Evolutionary conservation across 1,284 basidiomycete species (phyloP), one percentile per base, ranked within the genome.

Genomic region (Xerocomus amazonicus): DNA sequence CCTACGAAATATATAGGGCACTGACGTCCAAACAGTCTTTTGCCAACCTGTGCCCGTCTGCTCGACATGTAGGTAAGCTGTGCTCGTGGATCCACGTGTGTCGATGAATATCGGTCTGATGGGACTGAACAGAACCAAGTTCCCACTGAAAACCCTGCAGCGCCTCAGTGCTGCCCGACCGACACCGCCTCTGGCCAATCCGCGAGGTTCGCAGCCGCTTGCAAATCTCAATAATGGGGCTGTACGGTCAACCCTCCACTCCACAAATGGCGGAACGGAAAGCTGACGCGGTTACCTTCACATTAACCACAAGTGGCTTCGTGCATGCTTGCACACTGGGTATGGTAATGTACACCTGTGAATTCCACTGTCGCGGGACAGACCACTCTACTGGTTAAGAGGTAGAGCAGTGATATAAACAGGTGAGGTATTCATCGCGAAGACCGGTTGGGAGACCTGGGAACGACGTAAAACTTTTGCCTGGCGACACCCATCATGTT

Each of bases 1-100:
- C 7, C 7, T 32, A 8, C 26, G 19, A 44, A 27, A 33, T 8
- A 9, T 17, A 10, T 4, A 6, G 48, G 36, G 49, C 46, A 47
- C 54, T 58, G 36, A 51, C 39, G n/a, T 47, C 36, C 14, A 29
- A 47, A 17, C 60, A 93, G 91, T 94, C 61, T 97, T 95, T 69
- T 97, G 93, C 64, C 83, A 90, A 58, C 92, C 93, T 2, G 81
- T 91, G n/a, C 90, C 92, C 0, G 89, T 95, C 16, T 97, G 94
- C 63, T 87, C 87, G 27, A 97, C 94, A 28, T 97, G 94, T 74
- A 81, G 90, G 90, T 85, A 64, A 60, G 82, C 68, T 40, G 16
- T 51, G 40, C 52, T 47, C 51, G 38, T 43, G 37, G 12, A 50
- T 47, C 23, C 52, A 36, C 45, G 48, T 17, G 3, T 17, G 26